Evolutionary conservation across 1,284 basidiomycete species (phyloP), one percentile per base, ranked within the genome.

Genomic region (Heterobasidion occidentale): DNA sequence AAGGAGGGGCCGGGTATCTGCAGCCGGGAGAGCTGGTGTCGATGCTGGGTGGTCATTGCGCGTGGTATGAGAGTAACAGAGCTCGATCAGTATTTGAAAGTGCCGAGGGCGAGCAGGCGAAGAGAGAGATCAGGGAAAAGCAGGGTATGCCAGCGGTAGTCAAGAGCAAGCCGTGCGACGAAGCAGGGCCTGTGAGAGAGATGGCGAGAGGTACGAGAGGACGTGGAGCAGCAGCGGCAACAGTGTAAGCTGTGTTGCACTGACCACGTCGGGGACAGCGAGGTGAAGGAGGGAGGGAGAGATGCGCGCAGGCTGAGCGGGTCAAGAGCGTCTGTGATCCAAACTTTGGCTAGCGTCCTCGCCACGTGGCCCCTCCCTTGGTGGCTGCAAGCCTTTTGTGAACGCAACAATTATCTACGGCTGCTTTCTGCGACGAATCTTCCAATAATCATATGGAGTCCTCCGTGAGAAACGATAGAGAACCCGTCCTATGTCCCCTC

Each of bases 1-100:
- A 70, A 63, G 20, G 61, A 59, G 36, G 68, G 67, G 6, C 50
- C 50, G 3, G 71, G 70, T 45, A 73, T 72, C 52, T 69, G 63
- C 44, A 73, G 67, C 36, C 70, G 63, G 33, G 70, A 64, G 27
- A 70, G 70, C 38, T 65, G 64, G 52, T 69, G 68, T 51, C 52
- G 57, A 27, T 57, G 60, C n/a, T 47, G 48, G 35, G 49, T 45
- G 3, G 56, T 34, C 56, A 58, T 58, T 42, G 38, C 38, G 38
- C 4, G 38, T 12, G n/a, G 11, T n/a, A 42, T 12, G n/a, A 42
- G n/a, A 12, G 12, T 3, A n/a, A 7, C 11, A 42, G 8, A 42
- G n/a, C 38, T 42, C n/a, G 8, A 12, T n/a, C 9, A 42, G 12
- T 12, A n/a, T 42, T 7, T n/a, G n/a, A 11, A 42, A n/a, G 7